Evolutionary conservation across 129 eudicot species (phyloP), one percentile per base, ranked within the genome.

Genomic region (Pseudognaphalium luteoalbum): DNA sequence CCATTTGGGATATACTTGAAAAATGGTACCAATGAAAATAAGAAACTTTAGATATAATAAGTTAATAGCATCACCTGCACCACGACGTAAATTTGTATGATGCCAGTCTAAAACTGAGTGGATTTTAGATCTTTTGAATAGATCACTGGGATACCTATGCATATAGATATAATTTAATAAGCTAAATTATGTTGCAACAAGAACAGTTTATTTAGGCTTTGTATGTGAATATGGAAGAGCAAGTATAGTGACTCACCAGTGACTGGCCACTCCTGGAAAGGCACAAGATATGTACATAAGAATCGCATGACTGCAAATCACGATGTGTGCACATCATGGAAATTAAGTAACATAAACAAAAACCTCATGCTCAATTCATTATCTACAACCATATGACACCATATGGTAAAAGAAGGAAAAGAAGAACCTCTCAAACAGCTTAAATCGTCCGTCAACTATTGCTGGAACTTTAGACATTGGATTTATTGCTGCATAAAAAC

Each of bases 51-150:
- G 7, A 28, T 41, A 65, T 11, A 65, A 20, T 64, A 29, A 3
- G 21, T 41, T 50, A 20, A 25, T 64, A 12, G 1, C 4, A 70
- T 79, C 66, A 92, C 98, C 87, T 88, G 97, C 32, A 67, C 98
- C 97, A 10, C 81, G 80, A 20, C 96, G 97, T 74, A 90, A 35
- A 77, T 87, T 88, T 42, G 88, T 75, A 85, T 90, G 98, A 78
- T 93, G 98, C 98, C 98, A 93, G 81, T 93, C 97, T 78, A 93
- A 75, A 67, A 90, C 96, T 3, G 98, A 88, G 70, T 93, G 81
- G 78, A 90, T 82, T 78, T 87, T 88, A 56, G 97, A 86, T 83
- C 97, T 85, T 78, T 76, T 76, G 12, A 32, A 82, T 6, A 86
- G 61, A 82, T 93, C 98, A 81, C 83, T 60, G 11, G 98, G 98